A percentile compares a stretch with the other conserved stretches of the same genome.
These are phyloP conservation scores for Fusarium sp. DNA, from an alignment of 2,329 filamentous ascomycete genomes.

Conservation along the genomic window DNA sequence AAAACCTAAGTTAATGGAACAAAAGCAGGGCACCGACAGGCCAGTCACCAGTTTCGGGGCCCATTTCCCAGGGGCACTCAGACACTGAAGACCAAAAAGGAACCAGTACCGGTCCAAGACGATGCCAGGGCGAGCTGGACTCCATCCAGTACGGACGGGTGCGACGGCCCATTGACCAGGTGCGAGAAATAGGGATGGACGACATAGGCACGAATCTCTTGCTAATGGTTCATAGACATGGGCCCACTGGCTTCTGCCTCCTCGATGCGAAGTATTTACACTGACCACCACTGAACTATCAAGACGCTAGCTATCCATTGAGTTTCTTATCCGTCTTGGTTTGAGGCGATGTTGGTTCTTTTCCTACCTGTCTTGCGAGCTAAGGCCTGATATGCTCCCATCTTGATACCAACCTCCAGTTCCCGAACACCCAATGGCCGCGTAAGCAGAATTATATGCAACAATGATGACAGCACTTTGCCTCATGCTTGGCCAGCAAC, in stretches of 20 bases:
- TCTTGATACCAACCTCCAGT: neutral
- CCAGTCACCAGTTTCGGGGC: constrained; percentile 29
- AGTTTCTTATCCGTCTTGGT: constrained; percentile 2
- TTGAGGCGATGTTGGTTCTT: neutral
- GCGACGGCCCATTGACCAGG: constrained; percentile 17
- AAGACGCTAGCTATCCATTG: constrained; percentile 25
- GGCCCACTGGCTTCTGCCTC: constrained; percentile 12
- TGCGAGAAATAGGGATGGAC: constrained; percentile 25
- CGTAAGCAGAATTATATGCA: constrained; percentile 25
- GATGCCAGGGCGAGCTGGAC: constrained; percentile 27
- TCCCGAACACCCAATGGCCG: constrained; percentile 10
- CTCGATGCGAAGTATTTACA: constrained; percentile 2
- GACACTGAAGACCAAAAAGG: constrained; percentile 30
- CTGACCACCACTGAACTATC: constrained; percentile 15
- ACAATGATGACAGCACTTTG: constrained; percentile 23
- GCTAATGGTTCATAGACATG: constrained; percentile 37
- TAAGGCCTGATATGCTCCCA: constrained; percentile 10
- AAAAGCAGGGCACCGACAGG: constrained; percentile 40
- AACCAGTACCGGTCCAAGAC: constrained; percentile 31
- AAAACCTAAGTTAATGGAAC: constrained; percentile 8
- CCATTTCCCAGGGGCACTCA: constrained; percentile 38
- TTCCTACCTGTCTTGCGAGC: neutral
- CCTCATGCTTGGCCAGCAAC: constrained; percentile 30
- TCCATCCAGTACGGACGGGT: constrained; percentile 21
- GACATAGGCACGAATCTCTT: constrained; percentile 35